Conservation (phyloP, 495 filamentous ascomycete species). For the Penicillium tannophilum region DNA sequence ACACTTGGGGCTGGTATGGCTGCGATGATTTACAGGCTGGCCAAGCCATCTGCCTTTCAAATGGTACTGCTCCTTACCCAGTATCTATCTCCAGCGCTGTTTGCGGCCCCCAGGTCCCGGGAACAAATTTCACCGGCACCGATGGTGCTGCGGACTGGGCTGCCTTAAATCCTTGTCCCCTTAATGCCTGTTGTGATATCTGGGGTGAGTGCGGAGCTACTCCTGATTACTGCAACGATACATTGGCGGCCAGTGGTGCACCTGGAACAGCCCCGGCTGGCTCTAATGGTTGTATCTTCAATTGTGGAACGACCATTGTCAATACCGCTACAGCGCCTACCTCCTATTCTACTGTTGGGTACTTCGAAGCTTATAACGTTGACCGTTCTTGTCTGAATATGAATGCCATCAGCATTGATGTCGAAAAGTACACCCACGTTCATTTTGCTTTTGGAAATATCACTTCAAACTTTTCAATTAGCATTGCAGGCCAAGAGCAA, state of each 20-base stretch:
- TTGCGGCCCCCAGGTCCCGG: background rate
- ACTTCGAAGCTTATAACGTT: conserved; percentile 18
- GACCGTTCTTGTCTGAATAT: conserved; percentile 19
- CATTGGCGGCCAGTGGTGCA: conserved; percentile 20
- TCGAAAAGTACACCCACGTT: conserved; percentile 17
- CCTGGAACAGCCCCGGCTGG: conserved; percentile 39
- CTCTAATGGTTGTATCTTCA: conserved; percentile 45
- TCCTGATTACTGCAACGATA: conserved; percentile 16
- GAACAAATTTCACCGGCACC: background rate
- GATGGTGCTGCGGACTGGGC: background rate
- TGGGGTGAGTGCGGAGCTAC: conserved; percentile 21
- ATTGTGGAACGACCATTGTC: conserved; percentile 44
- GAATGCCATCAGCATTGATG: conserved; percentile 17
- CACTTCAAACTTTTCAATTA: conserved; percentile 10
- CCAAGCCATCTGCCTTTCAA: too few species aligned
- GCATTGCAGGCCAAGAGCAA: background rate
- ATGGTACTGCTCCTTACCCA: too few species aligned
- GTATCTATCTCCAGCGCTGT: background rate
- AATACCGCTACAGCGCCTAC: conserved; percentile 9
- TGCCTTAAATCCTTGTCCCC: conserved; percentile 20
- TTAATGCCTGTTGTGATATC: conserved; percentile 34
- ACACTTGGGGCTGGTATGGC: too few species aligned
- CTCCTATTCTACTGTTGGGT: conserved; percentile 13
- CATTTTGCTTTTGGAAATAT: conserved; percentile 18
- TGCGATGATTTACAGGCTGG: too few species aligned